These are phyloP conservation scores for Alternaria atra DNA, from an alignment of 2,329 filamentous ascomycete genomes.

Conservation along the genomic window DNA sequence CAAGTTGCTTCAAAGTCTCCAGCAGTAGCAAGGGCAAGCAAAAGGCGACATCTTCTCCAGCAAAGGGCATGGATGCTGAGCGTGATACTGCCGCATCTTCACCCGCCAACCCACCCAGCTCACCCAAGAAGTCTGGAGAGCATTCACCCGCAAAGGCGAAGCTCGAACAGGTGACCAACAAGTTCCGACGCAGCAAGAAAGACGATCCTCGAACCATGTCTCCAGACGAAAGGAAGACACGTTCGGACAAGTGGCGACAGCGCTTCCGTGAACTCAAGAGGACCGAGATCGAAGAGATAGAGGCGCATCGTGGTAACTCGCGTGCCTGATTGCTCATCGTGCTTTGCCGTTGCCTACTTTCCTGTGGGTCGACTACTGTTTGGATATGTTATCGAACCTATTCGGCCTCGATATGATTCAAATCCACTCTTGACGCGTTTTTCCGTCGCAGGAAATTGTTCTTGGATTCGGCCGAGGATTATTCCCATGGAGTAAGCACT, in stretches of 20 bases:
- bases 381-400: background rate
- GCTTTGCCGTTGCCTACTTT: background rate
- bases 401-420: background rate
- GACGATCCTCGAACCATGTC: conserved; percentile 49
- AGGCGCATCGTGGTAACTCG: conserved; percentile 29
- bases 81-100: conserved; percentile 31
- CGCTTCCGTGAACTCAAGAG: conserved; percentile 48
- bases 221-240: conserved; percentile 48
- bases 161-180: conserved; percentile 58
- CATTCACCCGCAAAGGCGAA: conserved; percentile 57
- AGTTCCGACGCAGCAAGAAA: conserved; percentile 51
- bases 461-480: background rate
- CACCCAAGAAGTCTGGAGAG: conserved; percentile 49
- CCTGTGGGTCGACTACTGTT: background rate
- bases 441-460: background rate
- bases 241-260: conserved; percentile 48
- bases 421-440: background rate
- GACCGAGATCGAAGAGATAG: conserved; percentile 40
- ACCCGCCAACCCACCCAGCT: conserved; percentile 35
- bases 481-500: background rate
- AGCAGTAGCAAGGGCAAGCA: conserved; percentile 44
- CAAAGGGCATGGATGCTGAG: conserved; percentile 27
- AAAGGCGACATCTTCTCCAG: conserved; percentile 37
- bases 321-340: conserved; percentile 7
- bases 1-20: conserved; percentile 44